These are phyloP conservation scores for Cladophialophora immunda DNA, from an alignment of 2,329 filamentous ascomycete species.

Conservation along the genomic window DNA sequence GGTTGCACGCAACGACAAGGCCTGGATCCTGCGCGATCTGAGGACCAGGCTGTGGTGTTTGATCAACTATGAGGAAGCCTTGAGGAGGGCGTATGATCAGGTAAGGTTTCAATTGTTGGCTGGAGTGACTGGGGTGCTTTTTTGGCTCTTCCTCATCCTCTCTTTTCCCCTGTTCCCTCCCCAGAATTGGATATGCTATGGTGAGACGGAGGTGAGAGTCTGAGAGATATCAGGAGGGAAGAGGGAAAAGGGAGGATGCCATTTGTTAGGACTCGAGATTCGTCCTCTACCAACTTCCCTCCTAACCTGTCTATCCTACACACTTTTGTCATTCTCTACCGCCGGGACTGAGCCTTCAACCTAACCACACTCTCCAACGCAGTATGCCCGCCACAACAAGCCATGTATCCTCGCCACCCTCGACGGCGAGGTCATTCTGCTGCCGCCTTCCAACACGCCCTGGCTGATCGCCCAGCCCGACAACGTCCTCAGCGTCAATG, in stretches of 20 bases:
- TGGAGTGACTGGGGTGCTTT: background rate
- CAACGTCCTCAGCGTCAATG: conserved; percentile 46
- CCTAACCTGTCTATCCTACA: background rate
- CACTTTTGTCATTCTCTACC: background rate
- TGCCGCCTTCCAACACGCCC: conserved; percentile 46
- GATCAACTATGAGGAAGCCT: conserved; percentile 26
- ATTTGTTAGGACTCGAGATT: background rate
- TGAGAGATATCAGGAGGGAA: background rate
- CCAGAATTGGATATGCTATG: background rate
- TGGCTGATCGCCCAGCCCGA: conserved; percentile 57
- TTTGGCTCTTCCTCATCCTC: background rate
- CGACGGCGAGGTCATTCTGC: conserved; percentile 41
- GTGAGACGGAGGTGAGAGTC: background rate
- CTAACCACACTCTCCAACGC: background rate
- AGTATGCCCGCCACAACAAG: conserved; percentile 23
- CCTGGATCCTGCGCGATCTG: conserved; percentile 13
- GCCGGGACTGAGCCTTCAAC: background rate
- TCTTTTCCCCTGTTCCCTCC: background rate
- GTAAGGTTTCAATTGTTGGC: conserved; percentile 3
- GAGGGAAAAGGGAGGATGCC: background rate
- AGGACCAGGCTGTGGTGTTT: conserved; percentile 22
- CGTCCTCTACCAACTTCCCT: background rate
- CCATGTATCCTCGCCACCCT: conserved; percentile 24
- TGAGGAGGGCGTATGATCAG: conserved; percentile 23
- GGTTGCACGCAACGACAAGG: conserved; percentile 21